Base-by-base conservation (phyloP, 208 protist species). In the Leishmania major region DNA sequence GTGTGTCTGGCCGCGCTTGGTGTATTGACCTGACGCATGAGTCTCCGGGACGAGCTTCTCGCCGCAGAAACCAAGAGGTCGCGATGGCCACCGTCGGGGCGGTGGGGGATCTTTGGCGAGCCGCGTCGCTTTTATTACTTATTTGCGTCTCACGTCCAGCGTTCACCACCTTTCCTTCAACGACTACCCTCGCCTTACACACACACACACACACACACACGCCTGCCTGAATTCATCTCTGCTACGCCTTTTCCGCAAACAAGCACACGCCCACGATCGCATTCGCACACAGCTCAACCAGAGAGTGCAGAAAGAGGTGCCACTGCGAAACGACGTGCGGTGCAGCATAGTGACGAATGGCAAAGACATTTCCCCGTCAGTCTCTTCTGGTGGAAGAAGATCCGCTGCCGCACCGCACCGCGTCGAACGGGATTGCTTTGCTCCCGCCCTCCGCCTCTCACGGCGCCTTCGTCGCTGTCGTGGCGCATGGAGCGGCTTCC, bases 311-410 rank as follows among this genome's bases (percentile, higher is more conserved):
- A 10, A 40, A 28, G 47, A 47, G n/a, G 13, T 7, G 15, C 55
- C 73, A 13, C 25, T 43, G 53, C 73, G 22, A 59, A 6, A 22
- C 6, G 1, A 64, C 45, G 51, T 45, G 31, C 45, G 19, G 73
- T 62, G 73, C 40, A 57, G 31, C 51, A 13, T 47, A 28, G 17
- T 15, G 13, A 3, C n/a, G 40, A 78, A 78, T 78, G 59, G 35
- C 57, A 25, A 80, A 51, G 60, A 1, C 69, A 37, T 64, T 85
- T 17, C 70, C 76, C 5, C 81, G 81, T n/a, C 60, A 81, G 51
- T 77, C 81, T n/a, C 43, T 78, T 35, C 57, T 78, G 28, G 5
- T 64, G 22, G 77, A 85, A 59, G 81, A 80, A 60, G 53, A 45
- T 40, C n/a, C 71, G 7, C 60, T 43, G 1, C 37, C 57, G 31